These are phyloP conservation scores for Xylariaceae sp. DNA, from an alignment of 2,329 filamentous ascomycete species.

Conservation along the genomic window DNA sequence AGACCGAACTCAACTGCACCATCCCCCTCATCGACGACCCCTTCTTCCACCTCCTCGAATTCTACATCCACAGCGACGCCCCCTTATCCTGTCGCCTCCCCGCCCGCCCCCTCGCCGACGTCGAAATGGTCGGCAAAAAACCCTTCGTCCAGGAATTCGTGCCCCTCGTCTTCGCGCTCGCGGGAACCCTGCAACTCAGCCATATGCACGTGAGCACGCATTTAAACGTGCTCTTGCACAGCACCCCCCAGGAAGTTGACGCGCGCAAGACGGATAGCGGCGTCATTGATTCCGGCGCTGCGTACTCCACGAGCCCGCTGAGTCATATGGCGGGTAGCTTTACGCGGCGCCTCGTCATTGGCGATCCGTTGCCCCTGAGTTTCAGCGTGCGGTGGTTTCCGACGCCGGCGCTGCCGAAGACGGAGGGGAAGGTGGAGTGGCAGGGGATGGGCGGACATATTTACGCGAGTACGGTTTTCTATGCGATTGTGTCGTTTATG, in stretches of 20 bases:
- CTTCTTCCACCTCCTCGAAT: conserved; percentile 86
- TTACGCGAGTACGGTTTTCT: conserved; percentile 59
- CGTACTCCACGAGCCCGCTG: conserved; percentile 75
- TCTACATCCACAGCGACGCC: conserved; percentile 96
- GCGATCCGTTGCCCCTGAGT: conserved; percentile 71
- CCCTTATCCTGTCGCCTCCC: conserved; percentile 88
- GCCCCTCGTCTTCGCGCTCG: conserved; percentile 80
- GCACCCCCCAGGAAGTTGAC: conserved; percentile 56
- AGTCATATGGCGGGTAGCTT: conserved; percentile 51
- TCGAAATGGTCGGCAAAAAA: conserved; percentile 50
- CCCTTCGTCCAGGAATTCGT: conserved; percentile 58
- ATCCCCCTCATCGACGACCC: conserved; percentile 70
- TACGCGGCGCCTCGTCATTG: conserved; percentile 70
- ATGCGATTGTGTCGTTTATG: conserved; percentile 53
- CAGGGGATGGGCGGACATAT: conserved; percentile 59
- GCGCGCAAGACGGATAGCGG: conserved; percentile 63
- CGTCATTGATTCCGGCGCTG: conserved; percentile 79
- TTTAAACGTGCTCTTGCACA: conserved; percentile 82
- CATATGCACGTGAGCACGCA: conserved; percentile 88
- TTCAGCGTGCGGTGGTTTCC: conserved; percentile 88
- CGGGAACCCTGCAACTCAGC: conserved; percentile 80
- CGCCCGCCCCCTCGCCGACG: conserved; percentile 59
- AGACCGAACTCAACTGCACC: conserved; percentile 78
- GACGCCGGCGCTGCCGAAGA: conserved; percentile 62
- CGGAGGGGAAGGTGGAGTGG: conserved; percentile 61